These are phyloP conservation scores for Chlamydomonas sphaeroides DNA, from an alignment of 139 green algal species.

Conservation along the genomic window DNA sequence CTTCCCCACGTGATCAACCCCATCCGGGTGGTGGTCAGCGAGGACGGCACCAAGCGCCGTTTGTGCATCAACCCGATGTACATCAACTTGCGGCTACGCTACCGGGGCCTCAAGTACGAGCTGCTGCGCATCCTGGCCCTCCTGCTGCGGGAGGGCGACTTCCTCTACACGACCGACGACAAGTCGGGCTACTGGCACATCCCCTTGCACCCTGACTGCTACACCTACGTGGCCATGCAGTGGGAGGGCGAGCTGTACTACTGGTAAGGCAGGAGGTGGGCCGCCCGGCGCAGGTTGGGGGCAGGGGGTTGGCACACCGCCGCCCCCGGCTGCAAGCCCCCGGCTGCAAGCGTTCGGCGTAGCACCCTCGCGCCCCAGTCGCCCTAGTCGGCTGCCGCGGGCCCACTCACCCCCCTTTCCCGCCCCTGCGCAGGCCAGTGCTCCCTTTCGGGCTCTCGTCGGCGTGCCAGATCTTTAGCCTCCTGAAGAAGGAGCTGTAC, in stretches of 20 bases:
- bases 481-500: slow-evolving; percentile 8
- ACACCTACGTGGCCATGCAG: neutral
- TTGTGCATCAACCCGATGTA: slow-evolving; percentile 28
- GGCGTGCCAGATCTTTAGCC: neutral
- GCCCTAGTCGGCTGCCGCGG: too few species aligned
- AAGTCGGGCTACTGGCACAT: slow-evolving; percentile 7
- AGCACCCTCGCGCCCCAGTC: too few species aligned
- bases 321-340: too few species aligned
- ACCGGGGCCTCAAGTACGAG: neutral
- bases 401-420: too few species aligned
- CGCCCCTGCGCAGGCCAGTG: too few species aligned
- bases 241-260: neutral
- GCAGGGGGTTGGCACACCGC: too few species aligned
- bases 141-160: neutral
- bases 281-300: too few species aligned
- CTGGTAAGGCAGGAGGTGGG: too few species aligned
- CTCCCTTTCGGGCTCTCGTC: neutral
- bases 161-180: neutral
- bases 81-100: neutral
- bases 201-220: neutral
- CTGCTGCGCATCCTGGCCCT: neutral
- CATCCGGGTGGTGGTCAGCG: neutral
- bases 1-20: neutral
- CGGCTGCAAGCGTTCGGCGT: too few species aligned
- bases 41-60: neutral